These are phyloP conservation scores for Colletotrichum tofieldiae DNA, from an alignment of 2,329 filamentous ascomycete genomes.

Conservation along the genomic window DNA sequence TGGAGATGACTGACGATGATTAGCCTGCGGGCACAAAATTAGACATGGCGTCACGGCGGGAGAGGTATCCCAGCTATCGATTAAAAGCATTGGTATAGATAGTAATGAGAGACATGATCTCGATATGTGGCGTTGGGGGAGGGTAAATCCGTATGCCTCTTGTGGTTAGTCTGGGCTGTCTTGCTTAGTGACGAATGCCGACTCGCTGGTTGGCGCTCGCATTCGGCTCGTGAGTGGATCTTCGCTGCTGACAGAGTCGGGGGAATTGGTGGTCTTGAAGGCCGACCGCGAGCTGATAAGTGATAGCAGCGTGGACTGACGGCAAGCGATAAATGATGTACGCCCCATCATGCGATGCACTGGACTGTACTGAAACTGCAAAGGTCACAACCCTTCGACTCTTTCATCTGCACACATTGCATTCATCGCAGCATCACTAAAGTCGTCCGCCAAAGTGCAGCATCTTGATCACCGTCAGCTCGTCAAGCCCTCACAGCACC, in stretches of 20 bases:
- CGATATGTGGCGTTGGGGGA: background rate
- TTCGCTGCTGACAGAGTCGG: conserved; percentile 29
- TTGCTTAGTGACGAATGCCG: conserved; percentile 20
- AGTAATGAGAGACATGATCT: background rate
- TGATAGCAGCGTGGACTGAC: background rate
- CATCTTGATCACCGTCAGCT: background rate
- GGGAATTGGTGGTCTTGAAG: conserved; percentile 11
- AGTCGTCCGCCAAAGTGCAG: background rate
- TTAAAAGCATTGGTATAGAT: background rate
- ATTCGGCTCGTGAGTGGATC: conserved; percentile 29
- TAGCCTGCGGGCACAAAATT: conserved; percentile 40
- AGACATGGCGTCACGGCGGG: conserved; percentile 18
- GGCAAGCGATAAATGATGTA: background rate
- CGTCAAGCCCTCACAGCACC: background rate
- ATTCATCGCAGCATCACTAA: background rate
- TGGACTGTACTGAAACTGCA: no score
- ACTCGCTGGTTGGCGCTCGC: conserved; percentile 12
- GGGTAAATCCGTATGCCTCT: background rate
- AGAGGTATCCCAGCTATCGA: conserved; percentile 10
- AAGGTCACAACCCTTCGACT: background rate
- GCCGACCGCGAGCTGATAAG: background rate
- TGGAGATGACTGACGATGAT: conserved; percentile 73
- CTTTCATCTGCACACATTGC: background rate
- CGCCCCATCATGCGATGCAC: background rate
- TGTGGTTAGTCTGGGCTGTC: conserved; percentile 9